Evolutionary conservation across 192 early-diverging fungal species (phyloP), one percentile per base, ranked within the genome.

Genomic region (Powellomyces hirtus): DNA sequence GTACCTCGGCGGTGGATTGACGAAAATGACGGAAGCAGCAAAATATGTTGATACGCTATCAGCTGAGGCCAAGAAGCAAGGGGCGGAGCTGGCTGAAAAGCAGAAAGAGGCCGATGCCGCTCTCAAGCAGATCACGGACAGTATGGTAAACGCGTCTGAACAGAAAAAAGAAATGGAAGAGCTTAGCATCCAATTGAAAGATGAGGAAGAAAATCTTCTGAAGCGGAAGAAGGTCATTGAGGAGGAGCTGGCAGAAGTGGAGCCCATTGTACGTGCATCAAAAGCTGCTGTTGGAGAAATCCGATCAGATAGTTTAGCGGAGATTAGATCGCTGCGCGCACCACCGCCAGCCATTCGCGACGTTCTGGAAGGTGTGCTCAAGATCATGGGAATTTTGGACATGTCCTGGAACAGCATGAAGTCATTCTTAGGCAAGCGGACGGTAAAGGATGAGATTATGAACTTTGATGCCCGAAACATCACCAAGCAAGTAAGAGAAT

Each of bases 331-430:
- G 24, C 68, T 88, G 1, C 62, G 86, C 18, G 86, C 86, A 11
- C 86, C 86, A 18, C 86, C 86, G 14, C 79, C 85, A 7, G 86
- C 81, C 13, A 79, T 88, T 44, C 56, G 86, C 42, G 86, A 88
- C 71, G 86, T 88, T 6, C 73, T 88, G 16, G 86, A 88, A 66
- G 86, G 79, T 13, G 84, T 88, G 11, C 56, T 88, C 38, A 46
- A 84, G 10, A 64, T 88, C 13, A 84, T 88, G 78, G 86, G 86
- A 29, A 81, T 74, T 29, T 60, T 84, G 44, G 86, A 88, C 62
- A 87, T 85, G 79, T 87, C 84, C 4, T 88, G 86, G 86, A 87
- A 83, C 38, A 87, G 83, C 64, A 88, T 88, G 86, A 88, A 87
- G 60, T 76, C 82, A 0, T 87, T 88, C 64, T 70, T 88, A 22